phyloP scores from a whole-genome alignment of 305 asterid species.

The Lippia alba region DNA sequence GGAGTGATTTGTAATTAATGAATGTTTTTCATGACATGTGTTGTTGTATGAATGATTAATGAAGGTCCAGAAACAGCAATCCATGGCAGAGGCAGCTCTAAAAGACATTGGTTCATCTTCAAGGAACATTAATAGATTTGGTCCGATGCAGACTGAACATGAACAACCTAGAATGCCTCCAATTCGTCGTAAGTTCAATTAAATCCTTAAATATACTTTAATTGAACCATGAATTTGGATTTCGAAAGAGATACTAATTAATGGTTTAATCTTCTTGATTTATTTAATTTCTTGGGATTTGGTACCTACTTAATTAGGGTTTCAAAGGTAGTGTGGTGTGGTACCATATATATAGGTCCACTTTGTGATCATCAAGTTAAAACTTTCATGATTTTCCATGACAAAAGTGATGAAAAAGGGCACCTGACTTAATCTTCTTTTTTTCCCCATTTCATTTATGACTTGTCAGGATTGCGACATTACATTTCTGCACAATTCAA shows the following conservation, averaged over 20 bases:
- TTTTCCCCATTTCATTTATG: slow-evolving; percentile 33
- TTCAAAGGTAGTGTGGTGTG: not conserved
- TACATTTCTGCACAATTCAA: slow-evolving; percentile 37
- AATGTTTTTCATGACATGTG: too few relatives aligned
- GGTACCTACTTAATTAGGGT: not conserved
- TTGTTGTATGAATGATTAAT: slow-evolving; percentile 11
- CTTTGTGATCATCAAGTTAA: slow-evolving; percentile 28
- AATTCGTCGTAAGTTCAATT: slow-evolving; percentile 48
- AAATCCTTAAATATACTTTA: too few relatives aligned
- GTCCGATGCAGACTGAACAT: slow-evolving; percentile 38
- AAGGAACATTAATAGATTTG: slow-evolving; percentile 40
- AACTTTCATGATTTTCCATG: slow-evolving; percentile 15
- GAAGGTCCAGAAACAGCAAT: slow-evolving; percentile 54
- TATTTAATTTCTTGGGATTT: not conserved
- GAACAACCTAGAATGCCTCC: slow-evolving; percentile 60
- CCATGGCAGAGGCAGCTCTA: slow-evolving; percentile 37
- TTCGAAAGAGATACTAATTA: too few relatives aligned
- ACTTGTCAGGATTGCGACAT: slow-evolving; percentile 54
- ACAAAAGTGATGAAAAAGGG: slow-evolving; percentile 29
- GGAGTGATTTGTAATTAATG: not conserved
- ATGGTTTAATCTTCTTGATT: too few relatives aligned
- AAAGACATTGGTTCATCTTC: slow-evolving; percentile 56
- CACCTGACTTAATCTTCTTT: slow-evolving; percentile 23
- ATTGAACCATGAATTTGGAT: too few relatives aligned
- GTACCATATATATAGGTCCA: not conserved